Conservation (phyloP, 805 yeast genomes). For the Wickerhamomyces alni region DNA sequence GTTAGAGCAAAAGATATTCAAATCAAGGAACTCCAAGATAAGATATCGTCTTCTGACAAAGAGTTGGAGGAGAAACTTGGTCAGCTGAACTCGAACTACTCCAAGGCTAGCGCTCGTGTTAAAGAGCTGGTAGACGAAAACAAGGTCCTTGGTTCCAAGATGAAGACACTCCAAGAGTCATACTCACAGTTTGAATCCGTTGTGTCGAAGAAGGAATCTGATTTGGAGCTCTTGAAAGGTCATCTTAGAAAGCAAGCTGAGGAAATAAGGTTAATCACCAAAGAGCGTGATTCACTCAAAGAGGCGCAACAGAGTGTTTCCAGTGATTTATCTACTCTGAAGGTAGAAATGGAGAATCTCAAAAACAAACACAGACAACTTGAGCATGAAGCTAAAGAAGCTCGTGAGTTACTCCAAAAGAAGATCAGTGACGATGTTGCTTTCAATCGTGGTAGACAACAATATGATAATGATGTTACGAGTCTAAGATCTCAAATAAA, state of each 20-base stretch:
- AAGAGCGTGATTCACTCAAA: conserved; percentile 26
- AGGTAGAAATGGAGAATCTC: conserved; percentile 20
- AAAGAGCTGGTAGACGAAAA: conserved; percentile 39
- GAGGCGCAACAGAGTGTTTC: conserved; percentile 23
- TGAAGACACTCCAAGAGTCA: conserved; percentile 32
- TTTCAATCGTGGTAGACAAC: conserved; percentile 39
- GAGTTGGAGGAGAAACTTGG: conserved; percentile 31
- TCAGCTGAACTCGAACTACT: conserved; percentile 26
- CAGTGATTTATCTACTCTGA: conserved; percentile 22
- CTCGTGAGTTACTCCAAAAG: conserved; percentile 34
- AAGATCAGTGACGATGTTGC: conserved; percentile 37
- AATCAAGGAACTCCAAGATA: conserved; percentile 25
- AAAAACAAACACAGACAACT: conserved; percentile 29
- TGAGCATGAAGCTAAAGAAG: conserved; percentile 40
- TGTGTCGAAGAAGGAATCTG: conserved; percentile 29
- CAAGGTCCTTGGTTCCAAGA: conserved; percentile 31
- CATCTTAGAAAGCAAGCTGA: conserved; percentile 22
- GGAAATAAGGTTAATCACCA: conserved; percentile 22
- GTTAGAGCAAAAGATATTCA: conserved; percentile 29
- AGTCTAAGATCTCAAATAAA: conserved; percentile 28
- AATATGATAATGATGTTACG: conserved; percentile 33
- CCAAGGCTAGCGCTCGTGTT: conserved; percentile 30
- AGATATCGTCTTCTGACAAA: conserved; percentile 25
- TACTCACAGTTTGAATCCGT: conserved; percentile 29
- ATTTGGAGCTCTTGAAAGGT: conserved; percentile 25